These are phyloP conservation scores for Piper longum DNA, from an alignment of 164 flowering plant genomes.

Conservation along the genomic window DNA sequence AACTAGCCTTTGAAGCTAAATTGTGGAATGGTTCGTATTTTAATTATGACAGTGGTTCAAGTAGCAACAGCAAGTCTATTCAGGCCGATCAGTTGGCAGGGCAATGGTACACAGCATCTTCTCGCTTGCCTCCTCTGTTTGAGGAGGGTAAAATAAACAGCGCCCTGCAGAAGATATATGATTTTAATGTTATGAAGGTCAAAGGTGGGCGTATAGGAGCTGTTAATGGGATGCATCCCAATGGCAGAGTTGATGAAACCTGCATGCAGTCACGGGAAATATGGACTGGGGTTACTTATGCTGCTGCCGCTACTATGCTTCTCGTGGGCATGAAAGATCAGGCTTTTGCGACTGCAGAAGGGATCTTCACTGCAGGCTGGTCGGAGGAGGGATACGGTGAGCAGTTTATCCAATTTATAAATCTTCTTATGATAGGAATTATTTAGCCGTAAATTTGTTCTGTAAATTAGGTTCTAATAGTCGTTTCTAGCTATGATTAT, in stretches of 20 bases:
- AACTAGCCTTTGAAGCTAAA: slow-evolving; percentile 53
- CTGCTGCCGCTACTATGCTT: slow-evolving; percentile 74
- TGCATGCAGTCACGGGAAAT: slow-evolving; percentile 97
- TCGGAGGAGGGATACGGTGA: slow-evolving; percentile 89
- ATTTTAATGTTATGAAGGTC: slow-evolving; percentile 78
- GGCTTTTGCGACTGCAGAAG: slow-evolving; percentile 76
- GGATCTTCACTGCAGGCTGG: slow-evolving; percentile 80
- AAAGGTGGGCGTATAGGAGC: slow-evolving; percentile 90
- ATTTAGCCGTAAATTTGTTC: neutral
- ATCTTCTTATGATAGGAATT: neutral
- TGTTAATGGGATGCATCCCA: slow-evolving; percentile 85
- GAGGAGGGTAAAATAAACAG: slow-evolving; percentile 58
- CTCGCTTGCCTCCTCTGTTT: slow-evolving; percentile 73
- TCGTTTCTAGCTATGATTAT: too few species aligned
- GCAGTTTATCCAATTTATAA: slow-evolving; percentile 7
- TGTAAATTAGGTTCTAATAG: too few species aligned
- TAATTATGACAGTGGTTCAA: slow-evolving; percentile 83
- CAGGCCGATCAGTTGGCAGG: slow-evolving; percentile 95
- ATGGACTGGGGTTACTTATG: slow-evolving; percentile 91
- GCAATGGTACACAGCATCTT: slow-evolving; percentile 82
- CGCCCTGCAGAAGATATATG: slow-evolving; percentile 54
- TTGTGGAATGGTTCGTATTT: slow-evolving; percentile 91
- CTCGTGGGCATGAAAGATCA: slow-evolving; percentile 69
- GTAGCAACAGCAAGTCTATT: slow-evolving; percentile 79
- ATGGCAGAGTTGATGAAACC: slow-evolving; percentile 74